Base-by-base conservation (phyloP, 164 flowering plant species). In the Kingdonia uniflora region DNA sequence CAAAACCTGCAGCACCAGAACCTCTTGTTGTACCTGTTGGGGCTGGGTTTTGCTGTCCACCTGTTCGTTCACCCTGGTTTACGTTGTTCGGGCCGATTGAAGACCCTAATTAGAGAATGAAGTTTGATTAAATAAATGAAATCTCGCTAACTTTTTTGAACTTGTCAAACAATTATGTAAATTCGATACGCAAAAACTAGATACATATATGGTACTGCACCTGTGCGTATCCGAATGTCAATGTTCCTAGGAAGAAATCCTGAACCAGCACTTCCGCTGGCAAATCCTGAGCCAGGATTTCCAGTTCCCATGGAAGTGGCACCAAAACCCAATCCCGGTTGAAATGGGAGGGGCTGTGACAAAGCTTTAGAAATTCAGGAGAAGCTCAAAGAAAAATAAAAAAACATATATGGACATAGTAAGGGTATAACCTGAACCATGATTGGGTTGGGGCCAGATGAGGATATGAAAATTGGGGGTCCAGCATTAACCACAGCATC, bases 401-500 rank as follows among this genome's bases (percentile, higher is more conserved):
- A 41, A 14, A 48, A 19, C 40, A 33, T 24, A n/a, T 6, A 35
- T 14, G 35, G 16, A 24, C 29, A 17, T 65, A 16, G 23, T 11
- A 23, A 60, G 52, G 66, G 19, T 43, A 60, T 50, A 54, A 72
- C 97, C 96, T 87, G 96, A 67, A 91, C 98, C 98, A 83, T 91
- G 15, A 91, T 71, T 42, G 96, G 96, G 61, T 87, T 91, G 21
- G 95, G 95, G 43, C 86, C 96, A 56, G 85, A 65, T 48, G 80
- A 59, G 46, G 89, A 81, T 62, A 87, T 69, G 59, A 83, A 87
- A 53, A 91, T 77, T 14, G 98, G 85, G 51, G 98, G 92, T 46
- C 98, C 98, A 52, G 95, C 82, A 80, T 81, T 87, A 51, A 91
- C 90, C 46, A 85, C 74, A 44, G 96, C 90, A 60, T 80, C 92